Evolutionary conservation across 768 basidiomycete genomes (phyloP), one percentile per base, ranked within the genome.

Genomic region (Hypholoma fasciculare): DNA sequence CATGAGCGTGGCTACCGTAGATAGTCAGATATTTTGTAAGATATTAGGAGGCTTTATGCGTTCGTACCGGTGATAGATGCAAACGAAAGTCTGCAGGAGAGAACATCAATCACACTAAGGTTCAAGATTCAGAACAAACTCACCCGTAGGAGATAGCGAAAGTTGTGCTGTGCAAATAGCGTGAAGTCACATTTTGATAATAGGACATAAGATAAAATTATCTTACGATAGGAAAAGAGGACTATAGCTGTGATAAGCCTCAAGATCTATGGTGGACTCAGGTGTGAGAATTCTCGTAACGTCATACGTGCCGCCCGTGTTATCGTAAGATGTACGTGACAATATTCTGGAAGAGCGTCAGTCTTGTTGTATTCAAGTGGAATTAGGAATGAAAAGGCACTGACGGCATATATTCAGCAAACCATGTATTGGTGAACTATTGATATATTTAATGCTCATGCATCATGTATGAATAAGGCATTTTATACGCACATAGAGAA

Each of bases 141-240:
- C 50, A 66, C 67, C 86, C 90, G 65, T 92, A 94, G 4, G 85
- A 78, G 19, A 92, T 70, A 3, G 91, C 85, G 66, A 92, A 93
- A 0, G 88, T 87, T 20, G 83, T 81, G 36, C 69, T 71, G 13
- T n/a, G 47, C 26, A 19, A 34, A 19, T 39, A 47, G 17, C 49
- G 13, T 54, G 36, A 53, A n/a, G n/a, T 30, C 16, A 3, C 7
- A 11, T 11, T 9, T 6, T 1, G n/a, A 23, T 20, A 5, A 7
- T 9, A 40, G n/a, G 16, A 3, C 9, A 34, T 7, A 1, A 7
- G 37, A 9, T 34, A 1, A 34, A 7, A 34, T 46, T 19, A 3
- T 43, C 69, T 65, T 55, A 71, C 74, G 86, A 82, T 19, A 89
- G 71, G 72, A 80, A 87, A 40, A 90, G 65, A 1, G 87, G 85